phyloP scores from a whole-genome alignment of 495 filamentous ascomycete genomes.

The Pseudomonodictys pantanalensis region DNA sequence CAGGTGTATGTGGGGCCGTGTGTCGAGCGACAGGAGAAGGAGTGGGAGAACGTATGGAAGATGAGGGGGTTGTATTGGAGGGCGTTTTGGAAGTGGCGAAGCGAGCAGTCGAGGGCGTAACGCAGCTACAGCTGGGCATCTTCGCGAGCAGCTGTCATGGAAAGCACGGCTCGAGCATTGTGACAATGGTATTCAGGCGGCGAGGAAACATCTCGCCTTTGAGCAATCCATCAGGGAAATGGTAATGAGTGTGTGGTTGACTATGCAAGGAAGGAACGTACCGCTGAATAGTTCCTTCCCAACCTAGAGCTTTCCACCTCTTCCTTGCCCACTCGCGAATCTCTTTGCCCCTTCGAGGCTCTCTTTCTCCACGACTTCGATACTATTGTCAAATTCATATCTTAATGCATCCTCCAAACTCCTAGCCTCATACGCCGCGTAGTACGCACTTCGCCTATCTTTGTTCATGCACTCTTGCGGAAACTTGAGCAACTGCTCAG shows the following conservation, averaged over 20 bases:
- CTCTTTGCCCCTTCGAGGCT: constrained; percentile 44
- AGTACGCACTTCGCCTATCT: constrained; percentile 38
- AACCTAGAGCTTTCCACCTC: constrained; percentile 44
- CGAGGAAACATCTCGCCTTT: no score
- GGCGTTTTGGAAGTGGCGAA: not conserved
- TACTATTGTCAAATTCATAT: constrained; percentile 45
- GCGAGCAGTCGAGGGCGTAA: not conserved
- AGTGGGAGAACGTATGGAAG: constrained; percentile 11
- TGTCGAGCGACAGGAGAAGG: constrained; percentile 1
- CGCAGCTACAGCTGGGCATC: not conserved
- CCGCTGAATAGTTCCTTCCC: no score
- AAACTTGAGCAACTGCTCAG: constrained; percentile 45
- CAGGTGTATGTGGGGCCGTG: constrained; percentile 19
- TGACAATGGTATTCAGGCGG: no score
- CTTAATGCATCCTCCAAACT: constrained; percentile 48
- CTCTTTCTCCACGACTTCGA: constrained; percentile 42
- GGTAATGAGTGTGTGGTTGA: no score
- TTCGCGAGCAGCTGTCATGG: no score
- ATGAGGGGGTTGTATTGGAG: not conserved
- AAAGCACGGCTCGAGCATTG: no score
- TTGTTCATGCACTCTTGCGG: constrained; percentile 49
- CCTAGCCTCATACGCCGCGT: constrained; percentile 45
- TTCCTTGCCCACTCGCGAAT: constrained; percentile 45
- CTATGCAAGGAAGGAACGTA: no score
- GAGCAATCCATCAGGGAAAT: no score